These are phyloP conservation scores for Ganoderma multipileum DNA, from an alignment of 1,284 basidiomycete species.

Conservation along the genomic window DNA sequence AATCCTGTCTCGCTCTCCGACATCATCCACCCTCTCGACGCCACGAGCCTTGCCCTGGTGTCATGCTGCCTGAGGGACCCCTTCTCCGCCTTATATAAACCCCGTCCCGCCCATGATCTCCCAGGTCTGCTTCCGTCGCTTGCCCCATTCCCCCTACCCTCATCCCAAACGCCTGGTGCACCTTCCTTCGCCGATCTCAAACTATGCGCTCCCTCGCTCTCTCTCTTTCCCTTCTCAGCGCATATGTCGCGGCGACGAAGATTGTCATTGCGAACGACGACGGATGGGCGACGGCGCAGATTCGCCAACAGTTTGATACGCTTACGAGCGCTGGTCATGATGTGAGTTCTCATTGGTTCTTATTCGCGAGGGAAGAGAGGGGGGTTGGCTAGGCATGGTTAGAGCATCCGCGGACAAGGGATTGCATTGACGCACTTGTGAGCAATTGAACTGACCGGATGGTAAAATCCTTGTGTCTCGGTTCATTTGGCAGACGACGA, in stretches of 20 bases:
- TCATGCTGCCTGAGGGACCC: neutral
- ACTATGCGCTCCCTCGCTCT: constrained; percentile 17
- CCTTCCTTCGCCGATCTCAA: neutral
- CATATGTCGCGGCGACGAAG: constrained; percentile 27
- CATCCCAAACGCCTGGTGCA: neutral
- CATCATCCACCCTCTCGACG: neutral
- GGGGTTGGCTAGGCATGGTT: too few relatives aligned
- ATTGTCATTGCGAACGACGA: constrained; percentile 43
- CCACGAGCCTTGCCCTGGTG: neutral
- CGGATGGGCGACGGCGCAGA: constrained; percentile 51
- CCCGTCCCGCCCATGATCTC: neutral
- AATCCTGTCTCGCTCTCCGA: neutral
- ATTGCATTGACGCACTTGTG: neutral
- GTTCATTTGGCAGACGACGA: too few relatives aligned
- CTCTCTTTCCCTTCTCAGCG: constrained; percentile 13
- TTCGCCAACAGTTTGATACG: constrained; percentile 48
- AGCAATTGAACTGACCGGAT: too few relatives aligned
- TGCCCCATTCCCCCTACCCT: neutral
- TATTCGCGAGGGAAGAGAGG: too few relatives aligned
- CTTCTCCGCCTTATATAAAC: neutral
- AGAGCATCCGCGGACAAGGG: neutral
- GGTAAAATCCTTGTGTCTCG: too few relatives aligned
- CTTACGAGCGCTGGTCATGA: constrained; percentile 43
- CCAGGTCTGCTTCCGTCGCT: neutral
- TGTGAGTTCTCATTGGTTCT: constrained; percentile 28